Base-by-base conservation (phyloP, 1,139 yeast species). In the Chernovozyma sophiae-reginae region DNA sequence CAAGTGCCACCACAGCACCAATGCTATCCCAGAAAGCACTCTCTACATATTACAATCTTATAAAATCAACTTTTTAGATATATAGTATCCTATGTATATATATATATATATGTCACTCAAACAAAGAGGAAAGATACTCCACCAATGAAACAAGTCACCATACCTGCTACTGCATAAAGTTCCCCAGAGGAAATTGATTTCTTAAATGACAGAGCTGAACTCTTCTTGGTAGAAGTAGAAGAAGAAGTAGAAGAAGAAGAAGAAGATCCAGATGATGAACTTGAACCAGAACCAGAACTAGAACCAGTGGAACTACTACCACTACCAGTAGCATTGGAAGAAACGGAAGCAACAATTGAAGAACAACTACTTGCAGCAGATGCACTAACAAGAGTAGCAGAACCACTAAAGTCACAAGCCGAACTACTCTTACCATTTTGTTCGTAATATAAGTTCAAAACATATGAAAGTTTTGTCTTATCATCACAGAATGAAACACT, bases 341-440 rank as follows among this genome's bases (percentile, higher is more conserved):
- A 43, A 30, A 38, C 25, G 14, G 40, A 32, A 37, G 53, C 42
- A 39, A 52, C 52, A 16, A 67, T 49, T 10, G 63, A 55, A 44
- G 72, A 67, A 12, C 65, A 47, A 28, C 57, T 48, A 37, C 60
- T 61, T 28, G 58, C 47, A 28, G 54, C 51, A 12, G 67, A 57
- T 40, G 51, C 46, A 25, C 47, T 37, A 38, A 62, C 57, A 26
- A 62, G 47, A 13, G 68, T 49, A 24, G 74, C 75, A 37, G 67
- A 58, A 28, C 75, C 75, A 31, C 48, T 45, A 46, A 68, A 69
- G 46, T 62, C 60, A 60, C 75, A 70, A 39, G 73, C 73, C 35
- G 58, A 50, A 2, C 44, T 30, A 22, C 43, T 43, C 42, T 52
- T 53, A 33, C 52, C 60, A 39, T 66, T 55, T 23, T 51, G 47